phyloP scores from a whole-genome alignment of 129 eudicot genomes.

The Smallanthus sonchifolius region DNA sequence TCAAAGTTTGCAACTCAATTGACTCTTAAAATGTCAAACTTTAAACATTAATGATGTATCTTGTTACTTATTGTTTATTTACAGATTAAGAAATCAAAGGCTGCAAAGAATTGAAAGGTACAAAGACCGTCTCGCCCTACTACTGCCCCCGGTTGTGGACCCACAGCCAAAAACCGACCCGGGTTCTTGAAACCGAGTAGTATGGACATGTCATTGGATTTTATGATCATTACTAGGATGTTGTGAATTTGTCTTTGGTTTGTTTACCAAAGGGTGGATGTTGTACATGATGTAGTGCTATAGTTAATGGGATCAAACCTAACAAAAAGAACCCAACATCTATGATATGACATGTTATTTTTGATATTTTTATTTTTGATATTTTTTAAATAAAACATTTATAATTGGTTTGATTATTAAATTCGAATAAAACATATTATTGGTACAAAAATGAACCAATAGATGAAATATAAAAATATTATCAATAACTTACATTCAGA shows the following conservation, averaged over 20 bases:
- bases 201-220: not conserved
- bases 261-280: no score
- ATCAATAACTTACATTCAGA: not conserved
- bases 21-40: not conserved
- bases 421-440: no score
- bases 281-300: no score
- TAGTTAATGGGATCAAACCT: no score
- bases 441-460: no score
- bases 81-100: slow-evolving; percentile 72
- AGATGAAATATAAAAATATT: no score
- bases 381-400: no score
- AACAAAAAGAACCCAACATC: no score
- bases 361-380: no score
- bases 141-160: slow-evolving; percentile 68
- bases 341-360: no score
- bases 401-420: no score
- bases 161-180: slow-evolving; percentile 53
- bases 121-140: slow-evolving; percentile 88
- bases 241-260: no score
- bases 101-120: slow-evolving; percentile 71
- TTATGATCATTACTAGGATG: not conserved
- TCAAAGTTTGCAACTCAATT: not conserved
- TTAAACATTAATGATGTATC: not conserved
- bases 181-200: slow-evolving; percentile 13
- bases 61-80: not conserved